Base-by-base conservation (phyloP, 2,329 filamentous ascomycete species). In the Zalaria sp. region DNA sequence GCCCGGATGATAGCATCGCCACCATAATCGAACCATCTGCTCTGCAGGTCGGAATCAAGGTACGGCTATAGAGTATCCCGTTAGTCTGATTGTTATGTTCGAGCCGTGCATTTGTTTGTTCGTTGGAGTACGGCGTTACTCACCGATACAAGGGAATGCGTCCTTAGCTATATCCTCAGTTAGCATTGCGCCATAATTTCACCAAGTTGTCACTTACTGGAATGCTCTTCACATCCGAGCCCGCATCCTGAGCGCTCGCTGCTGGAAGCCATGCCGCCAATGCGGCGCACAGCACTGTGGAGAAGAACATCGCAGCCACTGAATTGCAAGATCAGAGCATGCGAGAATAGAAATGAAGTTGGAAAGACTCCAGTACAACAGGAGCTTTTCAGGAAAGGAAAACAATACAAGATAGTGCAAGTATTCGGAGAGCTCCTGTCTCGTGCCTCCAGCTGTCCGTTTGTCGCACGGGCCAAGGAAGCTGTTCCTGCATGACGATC, bases 11-110 rank as follows among this genome's bases (percentile, higher is more conserved):
- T 81, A 34, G 89, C 86, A 67, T 94, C 87, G 58, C 89, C 91
- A 59, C 91, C 91, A 74, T 93, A 98, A 68, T 98, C 91, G 66
- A 89, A 98, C 89, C 91, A 98, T 60, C 91, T 81, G 68, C 85
- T 94, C 68, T 93, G 83, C 81, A 96, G 88, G 63, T 96, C 91
- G 46, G 87, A 91, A 67, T 98, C 91, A 54, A 98, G 78, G 66
- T 95, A 98, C 47, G 91, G 91, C 83, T 95, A 58, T 3, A 37
- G 27, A 25, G 8, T 34, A n/a, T 8, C 8, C 31, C 8, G 31
- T 18, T 18, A 18, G 18, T 18, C 18, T 18, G 18, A 18, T 18
- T 18, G 18, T 18, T 18, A 18, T 18, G 18, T 18, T 18, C 18
- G 18, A 18, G 18, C 18, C 18, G 18, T 18, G 18, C 18, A 18